These are phyloP conservation scores for Leptoxyphium fumago DNA, from an alignment of 2,329 filamentous ascomycete genomes.

Conservation along the genomic window DNA sequence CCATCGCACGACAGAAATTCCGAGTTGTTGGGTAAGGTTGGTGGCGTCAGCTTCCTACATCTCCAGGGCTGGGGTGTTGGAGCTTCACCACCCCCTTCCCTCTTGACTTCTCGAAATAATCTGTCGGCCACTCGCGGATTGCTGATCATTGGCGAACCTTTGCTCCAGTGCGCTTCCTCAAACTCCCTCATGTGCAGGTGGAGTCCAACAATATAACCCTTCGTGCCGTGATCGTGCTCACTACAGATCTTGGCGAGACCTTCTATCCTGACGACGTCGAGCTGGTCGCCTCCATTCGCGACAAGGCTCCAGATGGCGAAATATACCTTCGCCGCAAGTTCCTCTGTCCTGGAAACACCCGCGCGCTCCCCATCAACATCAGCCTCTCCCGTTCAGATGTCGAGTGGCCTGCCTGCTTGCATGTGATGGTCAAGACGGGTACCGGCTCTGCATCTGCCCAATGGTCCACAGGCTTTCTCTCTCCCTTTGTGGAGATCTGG, in stretches of 20 bases:
- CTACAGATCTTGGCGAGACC: conserved; percentile 53
- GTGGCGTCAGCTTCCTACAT: background rate
- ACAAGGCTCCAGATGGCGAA: conserved; percentile 18
- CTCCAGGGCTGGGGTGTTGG: background rate
- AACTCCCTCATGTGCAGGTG: conserved; percentile 38
- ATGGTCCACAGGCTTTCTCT: conserved; percentile 4
- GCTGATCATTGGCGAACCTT: background rate
- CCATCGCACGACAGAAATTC: background rate
- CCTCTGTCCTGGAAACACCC: conserved; percentile 23
- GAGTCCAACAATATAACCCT: conserved; percentile 27
- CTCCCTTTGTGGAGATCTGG: conserved; percentile 41
- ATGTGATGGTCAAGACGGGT: conserved; percentile 22
- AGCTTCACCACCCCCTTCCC: background rate
- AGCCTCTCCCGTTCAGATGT: conserved; percentile 24
- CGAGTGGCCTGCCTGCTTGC: conserved; percentile 25
- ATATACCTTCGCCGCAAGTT: conserved; percentile 31
- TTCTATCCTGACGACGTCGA: conserved; percentile 39
- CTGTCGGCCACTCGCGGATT: background rate
- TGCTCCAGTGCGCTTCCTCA: conserved; percentile 46
- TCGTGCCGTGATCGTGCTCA: conserved; percentile 45
- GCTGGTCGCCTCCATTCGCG: conserved; percentile 26
- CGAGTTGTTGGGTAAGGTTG: background rate
- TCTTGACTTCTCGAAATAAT: background rate
- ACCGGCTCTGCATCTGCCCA: conserved; percentile 4
- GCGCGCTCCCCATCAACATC: conserved; percentile 29